These are phyloP conservation scores for Sporothrix luriei DNA, from an alignment of 2,329 filamentous ascomycete species.

Conservation along the genomic window DNA sequence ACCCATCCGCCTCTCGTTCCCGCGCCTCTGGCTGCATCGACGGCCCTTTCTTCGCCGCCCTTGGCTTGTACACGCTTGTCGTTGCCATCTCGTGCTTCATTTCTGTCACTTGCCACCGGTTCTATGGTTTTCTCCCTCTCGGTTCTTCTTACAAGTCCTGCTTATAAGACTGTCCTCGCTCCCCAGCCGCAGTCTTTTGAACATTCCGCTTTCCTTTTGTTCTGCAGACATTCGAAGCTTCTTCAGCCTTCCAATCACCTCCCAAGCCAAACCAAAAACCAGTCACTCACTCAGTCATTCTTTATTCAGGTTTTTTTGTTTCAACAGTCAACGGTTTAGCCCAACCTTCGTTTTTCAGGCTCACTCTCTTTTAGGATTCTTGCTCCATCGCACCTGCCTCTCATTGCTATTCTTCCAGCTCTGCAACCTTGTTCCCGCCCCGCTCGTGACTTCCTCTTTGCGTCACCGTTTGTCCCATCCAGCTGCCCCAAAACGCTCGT, in stretches of 20 bases:
- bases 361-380: neutral
- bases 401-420: neutral
- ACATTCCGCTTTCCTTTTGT: neutral
- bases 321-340: neutral
- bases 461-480: constrained; percentile 16
- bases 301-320: constrained; percentile 15
- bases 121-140: neutral
- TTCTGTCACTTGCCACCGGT: neutral
- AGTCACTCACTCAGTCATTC: constrained; percentile 30
- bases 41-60: constrained; percentile 28
- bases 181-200: constrained; percentile 25
- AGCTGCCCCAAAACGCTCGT: constrained; percentile 4
- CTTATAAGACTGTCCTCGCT: constrained; percentile 28
- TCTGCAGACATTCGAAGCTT: constrained; percentile 1
- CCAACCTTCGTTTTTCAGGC: constrained; percentile 12
- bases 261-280: neutral
- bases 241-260: constrained; percentile 25
- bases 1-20: constrained; percentile 23
- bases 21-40: neutral
- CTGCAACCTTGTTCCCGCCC: neutral
- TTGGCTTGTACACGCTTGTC: constrained; percentile 11
- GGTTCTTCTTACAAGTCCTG: neutral
- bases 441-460: constrained; percentile 25
- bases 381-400: neutral
- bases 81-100: neutral